These are phyloP conservation scores for Boletus rubroflammeus DNA, from an alignment of 768 basidiomycete genomes.

Conservation along the genomic window DNA sequence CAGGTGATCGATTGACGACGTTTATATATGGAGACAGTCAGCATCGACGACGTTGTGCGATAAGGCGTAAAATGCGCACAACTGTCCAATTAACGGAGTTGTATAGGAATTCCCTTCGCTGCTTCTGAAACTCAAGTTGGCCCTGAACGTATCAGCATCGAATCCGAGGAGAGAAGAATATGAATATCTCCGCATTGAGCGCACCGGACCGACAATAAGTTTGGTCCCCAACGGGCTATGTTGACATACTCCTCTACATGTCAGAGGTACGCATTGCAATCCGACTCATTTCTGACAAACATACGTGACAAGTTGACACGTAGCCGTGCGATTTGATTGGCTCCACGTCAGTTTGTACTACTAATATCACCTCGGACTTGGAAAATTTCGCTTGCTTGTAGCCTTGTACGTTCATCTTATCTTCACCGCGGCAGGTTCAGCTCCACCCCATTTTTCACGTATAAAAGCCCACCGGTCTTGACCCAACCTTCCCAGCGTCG, in stretches of 20 bases:
- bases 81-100: too few species aligned
- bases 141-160: neutral
- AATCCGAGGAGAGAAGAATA: neutral
- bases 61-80: too few species aligned
- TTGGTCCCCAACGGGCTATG: too few species aligned
- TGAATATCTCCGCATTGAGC: neutral
- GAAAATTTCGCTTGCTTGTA: slow-evolving; percentile 4
- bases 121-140: neutral
- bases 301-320: neutral
- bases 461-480: slow-evolving; percentile 22
- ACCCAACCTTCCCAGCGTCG: neutral
- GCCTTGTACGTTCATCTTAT: slow-evolving; percentile 5
- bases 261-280: neutral
- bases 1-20: neutral
- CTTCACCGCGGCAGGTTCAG: neutral
- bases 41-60: too few species aligned
- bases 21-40: neutral
- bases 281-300: neutral
- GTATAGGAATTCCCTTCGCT: neutral
- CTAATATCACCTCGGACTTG: slow-evolving; percentile 18
- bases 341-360: slow-evolving; percentile 1
- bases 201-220: neutral
- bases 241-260: neutral
- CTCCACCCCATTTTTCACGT: slow-evolving; percentile 22
- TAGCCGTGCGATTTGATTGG: slow-evolving; percentile 8